phyloP scores from a whole-genome alignment of 345 rosid genomes.

The Nephelium lappaceum region DNA sequence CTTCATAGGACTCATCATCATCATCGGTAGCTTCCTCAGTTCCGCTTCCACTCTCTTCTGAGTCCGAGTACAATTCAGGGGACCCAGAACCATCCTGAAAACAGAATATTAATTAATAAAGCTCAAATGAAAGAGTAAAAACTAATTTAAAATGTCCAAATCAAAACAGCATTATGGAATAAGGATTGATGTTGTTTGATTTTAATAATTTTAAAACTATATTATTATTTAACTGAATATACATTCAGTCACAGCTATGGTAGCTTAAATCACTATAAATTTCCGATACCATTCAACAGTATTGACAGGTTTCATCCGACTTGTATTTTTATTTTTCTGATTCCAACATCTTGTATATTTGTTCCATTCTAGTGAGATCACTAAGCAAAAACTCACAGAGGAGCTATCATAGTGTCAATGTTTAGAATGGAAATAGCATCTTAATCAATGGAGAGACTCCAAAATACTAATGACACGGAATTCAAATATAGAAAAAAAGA shows the following conservation, averaged over 20 bases:
- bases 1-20: slow-evolving; percentile 83
- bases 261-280: background rate
- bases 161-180: slow-evolving; percentile 3
- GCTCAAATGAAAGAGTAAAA: slow-evolving; percentile 26
- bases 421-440: background rate
- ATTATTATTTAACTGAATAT: background rate
- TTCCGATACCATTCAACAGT: background rate
- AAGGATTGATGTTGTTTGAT: background rate
- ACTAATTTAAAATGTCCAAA: slow-evolving; percentile 14
- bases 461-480: background rate
- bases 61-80: slow-evolving; percentile 78
- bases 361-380: background rate
- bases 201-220: slow-evolving; percentile 3
- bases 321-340: background rate
- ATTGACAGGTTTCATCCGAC: background rate
- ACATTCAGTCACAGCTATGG: background rate
- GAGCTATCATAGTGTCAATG: background rate
- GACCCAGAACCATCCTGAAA: slow-evolving; percentile 80
- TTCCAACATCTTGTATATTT: background rate
- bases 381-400: background rate
- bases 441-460: background rate
- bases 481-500: slow-evolving; percentile 3
- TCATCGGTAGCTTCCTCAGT: slow-evolving; percentile 76
- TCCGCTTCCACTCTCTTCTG: slow-evolving; percentile 81
- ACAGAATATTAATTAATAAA: slow-evolving; percentile 27